Percentiles rank a stretch among this genome's conserved stretches.
Conservation (phyloP, 1,284 basidiomycete genomes). For the Schizophyllum commune region DNA sequence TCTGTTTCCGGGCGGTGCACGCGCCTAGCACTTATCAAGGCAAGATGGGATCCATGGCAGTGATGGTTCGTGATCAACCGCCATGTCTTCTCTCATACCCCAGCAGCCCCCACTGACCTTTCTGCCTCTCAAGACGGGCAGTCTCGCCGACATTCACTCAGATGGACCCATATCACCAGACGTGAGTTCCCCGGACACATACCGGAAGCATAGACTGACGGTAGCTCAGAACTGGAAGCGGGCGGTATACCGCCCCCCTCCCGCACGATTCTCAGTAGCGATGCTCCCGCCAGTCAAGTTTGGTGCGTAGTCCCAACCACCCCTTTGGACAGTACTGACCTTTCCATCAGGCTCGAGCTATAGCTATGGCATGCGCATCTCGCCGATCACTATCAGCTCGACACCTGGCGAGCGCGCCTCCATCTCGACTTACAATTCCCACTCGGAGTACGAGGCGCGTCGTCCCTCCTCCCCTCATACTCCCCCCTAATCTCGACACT, state of each 20-base stretch:
- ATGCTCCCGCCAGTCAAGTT: slow-evolving; percentile 51
- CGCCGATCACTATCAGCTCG: slow-evolving; percentile 25
- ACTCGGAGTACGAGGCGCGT: slow-evolving; percentile 3
- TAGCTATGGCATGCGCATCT: slow-evolving; percentile 57
- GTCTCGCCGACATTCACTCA: neutral
- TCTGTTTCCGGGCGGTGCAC: neutral
- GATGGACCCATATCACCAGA: slow-evolving; percentile 22
- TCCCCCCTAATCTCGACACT: slow-evolving; percentile 17
- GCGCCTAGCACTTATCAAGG: neutral
- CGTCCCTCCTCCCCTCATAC: neutral
- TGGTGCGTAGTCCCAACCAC: slow-evolving; percentile 29
- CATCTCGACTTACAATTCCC: slow-evolving; percentile 26
- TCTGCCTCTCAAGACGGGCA: neutral
- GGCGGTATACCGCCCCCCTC: slow-evolving; percentile 52
- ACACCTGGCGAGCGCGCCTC: slow-evolving; percentile 30
- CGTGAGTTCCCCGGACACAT: slow-evolving; percentile 14
- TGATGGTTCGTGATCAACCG: neutral
- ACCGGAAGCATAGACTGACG: neutral
- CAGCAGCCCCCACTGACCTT: neutral
- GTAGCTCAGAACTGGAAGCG: slow-evolving; percentile 37
- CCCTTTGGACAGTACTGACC: neutral
- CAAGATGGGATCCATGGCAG: neutral
- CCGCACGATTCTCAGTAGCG: slow-evolving; percentile 50
- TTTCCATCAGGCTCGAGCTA: slow-evolving; percentile 38
- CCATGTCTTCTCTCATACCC: neutral